Evolutionary conservation across 306 rosid species (phyloP).

Genomic region (Vicia faba): DNA sequence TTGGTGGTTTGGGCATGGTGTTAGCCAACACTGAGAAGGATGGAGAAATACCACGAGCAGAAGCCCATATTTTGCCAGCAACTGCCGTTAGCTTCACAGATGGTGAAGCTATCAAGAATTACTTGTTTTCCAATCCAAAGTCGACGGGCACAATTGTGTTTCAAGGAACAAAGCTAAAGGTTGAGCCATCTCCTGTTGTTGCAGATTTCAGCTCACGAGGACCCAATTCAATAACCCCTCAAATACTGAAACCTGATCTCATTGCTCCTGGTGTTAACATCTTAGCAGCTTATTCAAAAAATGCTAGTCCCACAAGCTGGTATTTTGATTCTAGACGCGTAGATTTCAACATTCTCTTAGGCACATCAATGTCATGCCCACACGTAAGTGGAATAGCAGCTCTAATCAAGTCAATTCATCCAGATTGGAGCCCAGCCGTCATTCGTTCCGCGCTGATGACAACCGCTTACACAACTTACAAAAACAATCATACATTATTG

Average conservation of each 20-base stretch:
- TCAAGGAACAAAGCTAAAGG: slow-evolving; percentile 62
- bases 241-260: slow-evolving; percentile 73
- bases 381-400: slow-evolving; percentile 81
- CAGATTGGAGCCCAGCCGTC: slow-evolving; percentile 81
- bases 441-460: slow-evolving; percentile 86
- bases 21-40: slow-evolving; percentile 49
- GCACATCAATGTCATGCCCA: slow-evolving; percentile 96
- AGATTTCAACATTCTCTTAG: slow-evolving; percentile 75
- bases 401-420: slow-evolving; percentile 62
- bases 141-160: slow-evolving; percentile 57
- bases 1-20: slow-evolving; percentile 80
- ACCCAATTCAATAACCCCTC: slow-evolving; percentile 56
- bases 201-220: slow-evolving; percentile 81
- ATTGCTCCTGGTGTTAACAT: slow-evolving; percentile 85
- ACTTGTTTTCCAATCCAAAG: slow-evolving; percentile 47
- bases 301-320: slow-evolving; percentile 45
- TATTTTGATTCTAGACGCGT: slow-evolving; percentile 59
- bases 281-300: slow-evolving; percentile 62
- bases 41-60: slow-evolving; percentile 72
- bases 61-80: slow-evolving; percentile 64
- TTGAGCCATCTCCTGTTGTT: slow-evolving; percentile 71
- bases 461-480: slow-evolving; percentile 65
- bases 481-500: slow-evolving; percentile 40
- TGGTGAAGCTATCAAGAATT: slow-evolving; percentile 47
- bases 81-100: slow-evolving; percentile 53